Evolutionary conservation across 176 grass and related monocot genomes (phyloP), one percentile per base, ranked within the genome.

Genomic region (Bolboschoenus planiculmis): DNA sequence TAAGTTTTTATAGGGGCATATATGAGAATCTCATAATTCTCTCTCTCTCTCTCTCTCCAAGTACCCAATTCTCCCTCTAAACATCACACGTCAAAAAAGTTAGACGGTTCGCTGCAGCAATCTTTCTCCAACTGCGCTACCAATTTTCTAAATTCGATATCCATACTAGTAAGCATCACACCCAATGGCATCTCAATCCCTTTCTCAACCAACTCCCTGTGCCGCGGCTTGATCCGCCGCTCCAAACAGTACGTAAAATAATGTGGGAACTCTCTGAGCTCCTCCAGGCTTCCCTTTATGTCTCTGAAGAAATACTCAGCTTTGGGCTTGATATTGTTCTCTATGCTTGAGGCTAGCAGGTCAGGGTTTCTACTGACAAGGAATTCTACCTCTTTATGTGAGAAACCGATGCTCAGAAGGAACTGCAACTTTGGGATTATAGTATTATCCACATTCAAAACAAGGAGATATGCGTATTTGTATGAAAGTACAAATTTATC

Each of bases 261-360:
- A 79, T 93, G 87, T 16, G 89, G 91, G 85, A 97, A 97, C n/a
- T 78, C 89, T 89, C 89, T 93, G 67, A 97, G 26, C 78, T 97
- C 94, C n/a, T 91, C 84, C 23, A 91, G 68, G 35, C 63, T 85
- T 39, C 94, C 89, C 11, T 85, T 68, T 86, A 91, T 97, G 29
- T 83, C 84, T 0, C 4, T 2, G 9, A 90, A 84, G 21, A 90
- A 90, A 78, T 90, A 97, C 46, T 91, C 84, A 75, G 87, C 88
- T 91, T 93, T 93, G 80, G 89, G 89, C 85, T 59, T 88, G 81
- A 68, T 91, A 79, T 90, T 97, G 0, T 85, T 85, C 59, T 93
- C 87, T 60, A 97, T 56, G 89, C 84, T 97, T 78, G 88, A 93
- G 31, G 91, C 88, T 46, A 97, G 85, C 6, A 93, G 77, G n/a